Evolutionary conservation across 768 basidiomycete species (phyloP).

Genomic region (Mycena epipterygia): DNA sequence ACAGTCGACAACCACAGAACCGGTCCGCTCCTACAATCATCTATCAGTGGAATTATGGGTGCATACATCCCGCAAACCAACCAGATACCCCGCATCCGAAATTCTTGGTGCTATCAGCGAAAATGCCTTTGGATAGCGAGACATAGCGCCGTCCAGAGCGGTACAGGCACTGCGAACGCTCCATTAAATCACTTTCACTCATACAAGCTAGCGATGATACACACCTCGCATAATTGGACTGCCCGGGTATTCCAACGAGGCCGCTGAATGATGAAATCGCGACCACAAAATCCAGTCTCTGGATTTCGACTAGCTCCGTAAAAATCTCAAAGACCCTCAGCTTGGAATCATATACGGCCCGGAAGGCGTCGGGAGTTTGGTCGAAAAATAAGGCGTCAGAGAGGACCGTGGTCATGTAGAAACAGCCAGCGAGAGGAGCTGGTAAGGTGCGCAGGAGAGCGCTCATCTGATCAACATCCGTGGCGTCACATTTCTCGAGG

Average conservation of each 20-base stretch:
- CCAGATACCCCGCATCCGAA: constrained; percentile 26
- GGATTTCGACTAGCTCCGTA: constrained; percentile 6
- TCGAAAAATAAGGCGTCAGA: constrained; percentile 18
- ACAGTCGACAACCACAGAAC: constrained; percentile 8
- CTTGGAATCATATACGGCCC: constrained; percentile 21
- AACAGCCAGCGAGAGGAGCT: constrained; percentile 21
- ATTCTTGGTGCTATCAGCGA: constrained; percentile 23
- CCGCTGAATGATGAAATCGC: constrained; percentile 20
- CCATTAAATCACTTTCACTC: background rate
- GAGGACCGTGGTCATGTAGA: constrained; percentile 17
- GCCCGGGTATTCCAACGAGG: constrained; percentile 20
- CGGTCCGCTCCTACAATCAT: no score
- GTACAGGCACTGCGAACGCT: constrained; percentile 25
- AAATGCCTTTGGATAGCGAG: constrained; percentile 28
- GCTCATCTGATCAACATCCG: constrained; percentile 21
- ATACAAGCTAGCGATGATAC: background rate
- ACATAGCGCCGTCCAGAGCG: constrained; percentile 21
- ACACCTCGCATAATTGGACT: constrained; percentile 29
- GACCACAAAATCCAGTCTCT: constrained; percentile 20
- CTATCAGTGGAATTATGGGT: no score
- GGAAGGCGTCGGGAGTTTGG: constrained; percentile 22
- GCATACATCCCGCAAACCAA: no score
- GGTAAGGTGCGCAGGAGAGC: constrained; percentile 12
- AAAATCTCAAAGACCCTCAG: constrained; percentile 17
- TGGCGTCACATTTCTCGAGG: constrained; percentile 20